These are phyloP conservation scores for Citrus medica DNA, from an alignment of 345 rosid species.

Conservation along the genomic window DNA sequence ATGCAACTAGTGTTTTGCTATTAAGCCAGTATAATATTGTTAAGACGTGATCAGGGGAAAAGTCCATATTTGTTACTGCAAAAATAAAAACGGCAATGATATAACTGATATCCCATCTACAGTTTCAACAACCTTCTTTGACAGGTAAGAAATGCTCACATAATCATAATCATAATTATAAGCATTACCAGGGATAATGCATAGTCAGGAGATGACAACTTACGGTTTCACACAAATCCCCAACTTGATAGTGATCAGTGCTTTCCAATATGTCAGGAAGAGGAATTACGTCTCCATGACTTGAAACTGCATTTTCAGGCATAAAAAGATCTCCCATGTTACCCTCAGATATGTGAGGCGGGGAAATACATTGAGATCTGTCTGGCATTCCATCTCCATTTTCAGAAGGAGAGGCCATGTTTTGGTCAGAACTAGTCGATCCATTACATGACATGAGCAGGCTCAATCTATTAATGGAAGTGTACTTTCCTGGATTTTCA, in stretches of 20 bases:
- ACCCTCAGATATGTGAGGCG: slow-evolving; percentile 24
- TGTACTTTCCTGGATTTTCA: slow-evolving; percentile 57
- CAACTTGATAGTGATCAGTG: slow-evolving; percentile 19
- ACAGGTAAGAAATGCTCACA: background rate
- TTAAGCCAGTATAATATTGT: background rate
- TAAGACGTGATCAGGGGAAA: background rate
- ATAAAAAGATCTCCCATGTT: slow-evolving; percentile 20
- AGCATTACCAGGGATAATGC: background rate
- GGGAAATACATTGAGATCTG: slow-evolving; percentile 29
- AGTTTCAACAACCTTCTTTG: background rate
- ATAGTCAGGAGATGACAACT: slow-evolving; percentile 20
- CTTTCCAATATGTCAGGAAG: slow-evolving; percentile 33
- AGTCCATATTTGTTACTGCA: background rate
- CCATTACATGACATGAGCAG: slow-evolving; percentile 30
- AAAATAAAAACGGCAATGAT: background rate
- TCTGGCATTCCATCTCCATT: slow-evolving; percentile 33
- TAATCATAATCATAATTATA: background rate
- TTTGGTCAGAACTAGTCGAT: slow-evolving; percentile 33
- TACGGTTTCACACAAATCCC: slow-evolving; percentile 40
- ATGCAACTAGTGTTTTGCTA: background rate
- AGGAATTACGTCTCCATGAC: slow-evolving; percentile 37
- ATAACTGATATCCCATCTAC: background rate
- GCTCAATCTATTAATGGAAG: slow-evolving; percentile 45
- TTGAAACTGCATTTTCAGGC: slow-evolving; percentile 38
- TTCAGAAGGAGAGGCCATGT: slow-evolving; percentile 28